Conservation (phyloP, 1,139 yeast genomes). For the Wickerhamomyces sp. region DNA sequence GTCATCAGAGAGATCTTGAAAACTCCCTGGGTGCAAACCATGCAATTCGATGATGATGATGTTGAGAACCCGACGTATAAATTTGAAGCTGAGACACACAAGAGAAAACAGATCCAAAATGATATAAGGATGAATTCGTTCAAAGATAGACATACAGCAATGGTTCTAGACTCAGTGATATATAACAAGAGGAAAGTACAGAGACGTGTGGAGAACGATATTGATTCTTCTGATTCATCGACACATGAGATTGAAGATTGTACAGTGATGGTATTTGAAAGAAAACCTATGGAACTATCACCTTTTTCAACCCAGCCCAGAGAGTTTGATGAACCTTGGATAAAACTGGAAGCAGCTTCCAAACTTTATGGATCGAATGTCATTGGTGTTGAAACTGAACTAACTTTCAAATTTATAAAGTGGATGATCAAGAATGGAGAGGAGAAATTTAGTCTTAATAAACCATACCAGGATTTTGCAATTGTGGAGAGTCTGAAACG, state of each 20-base stretch:
- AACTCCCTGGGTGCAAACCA: conserved; percentile 26
- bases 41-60: conserved; percentile 8
- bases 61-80: not conserved
- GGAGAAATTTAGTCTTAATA: conserved; percentile 24
- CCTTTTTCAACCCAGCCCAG: not conserved
- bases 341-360: not conserved
- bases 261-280: conserved; percentile 9
- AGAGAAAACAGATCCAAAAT: conserved; percentile 6
- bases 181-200: conserved; percentile 6
- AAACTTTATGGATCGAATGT: conserved; percentile 1
- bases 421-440: conserved; percentile 28
- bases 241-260: conserved; percentile 13
- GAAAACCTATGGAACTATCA: not conserved
- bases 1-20: conserved; percentile 22
- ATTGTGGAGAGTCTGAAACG: conserved; percentile 26
- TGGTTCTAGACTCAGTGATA: conserved; percentile 11
- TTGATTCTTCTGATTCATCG: conserved; percentile 4
- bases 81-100: conserved; percentile 3
- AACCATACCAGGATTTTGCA: conserved; percentile 25
- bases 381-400: conserved; percentile 1
- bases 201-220: conserved; percentile 1
- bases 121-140: conserved; percentile 7
- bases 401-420: conserved; percentile 17
- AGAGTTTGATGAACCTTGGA: conserved; percentile 3
- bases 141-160: conserved; percentile 2